phyloP scores from a whole-genome alignment of 495 filamentous ascomycete genomes.

The Podospora appendiculata region DNA sequence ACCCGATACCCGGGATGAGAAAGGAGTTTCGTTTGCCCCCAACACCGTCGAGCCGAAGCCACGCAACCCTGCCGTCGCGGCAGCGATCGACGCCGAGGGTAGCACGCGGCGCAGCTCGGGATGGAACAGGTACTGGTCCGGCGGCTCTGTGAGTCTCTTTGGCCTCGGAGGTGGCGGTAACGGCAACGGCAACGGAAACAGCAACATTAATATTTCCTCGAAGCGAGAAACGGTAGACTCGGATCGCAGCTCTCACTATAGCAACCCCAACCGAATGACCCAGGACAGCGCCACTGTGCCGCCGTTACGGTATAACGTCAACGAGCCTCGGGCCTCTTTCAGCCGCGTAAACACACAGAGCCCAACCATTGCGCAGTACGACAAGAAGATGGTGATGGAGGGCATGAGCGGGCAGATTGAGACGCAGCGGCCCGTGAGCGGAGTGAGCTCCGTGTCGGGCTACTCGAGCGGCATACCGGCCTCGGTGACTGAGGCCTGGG shows the following conservation, averaged over 20 bases:
- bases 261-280: conserved; percentile 40
- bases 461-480: conserved; percentile 52
- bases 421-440: conserved; percentile 40
- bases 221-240: conserved; percentile 37
- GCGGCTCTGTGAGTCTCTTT: conserved; percentile 46
- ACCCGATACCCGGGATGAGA: conserved; percentile 26
- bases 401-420: conserved; percentile 58
- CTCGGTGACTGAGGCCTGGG: conserved; percentile 46
- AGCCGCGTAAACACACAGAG: conserved; percentile 56
- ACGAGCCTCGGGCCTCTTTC: conserved; percentile 43
- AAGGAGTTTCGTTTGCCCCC: conserved; percentile 33
- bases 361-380: conserved; percentile 54
- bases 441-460: conserved; percentile 45
- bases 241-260: conserved; percentile 45
- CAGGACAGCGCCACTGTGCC: conserved; percentile 48
- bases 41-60: conserved; percentile 27
- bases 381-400: conserved; percentile 39
- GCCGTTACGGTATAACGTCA: conserved; percentile 31
- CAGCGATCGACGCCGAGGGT: conserved; percentile 13
- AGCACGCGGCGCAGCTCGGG: conserved; percentile 46
- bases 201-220: conserved; percentile 11
- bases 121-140: conserved; percentile 56
- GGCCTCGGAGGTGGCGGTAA: conserved; percentile 32
- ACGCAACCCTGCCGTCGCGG: conserved; percentile 17
- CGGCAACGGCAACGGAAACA: neutral